Base-by-base conservation (phyloP, 805 yeast species). In the Suhomyces pyralidae region DNA sequence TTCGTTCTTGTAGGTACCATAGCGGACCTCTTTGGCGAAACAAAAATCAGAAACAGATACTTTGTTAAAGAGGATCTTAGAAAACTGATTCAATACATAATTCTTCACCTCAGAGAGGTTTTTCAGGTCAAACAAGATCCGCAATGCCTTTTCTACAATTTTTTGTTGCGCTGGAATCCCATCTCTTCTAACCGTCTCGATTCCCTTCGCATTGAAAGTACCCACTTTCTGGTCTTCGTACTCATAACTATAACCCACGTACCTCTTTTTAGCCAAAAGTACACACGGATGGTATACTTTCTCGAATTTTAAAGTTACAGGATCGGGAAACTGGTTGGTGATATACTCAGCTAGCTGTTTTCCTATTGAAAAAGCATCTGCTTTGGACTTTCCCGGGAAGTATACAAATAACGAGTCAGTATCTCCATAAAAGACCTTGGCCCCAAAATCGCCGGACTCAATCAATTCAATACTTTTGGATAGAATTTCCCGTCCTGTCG, bases 401-500 rank as follows among this genome's bases (percentile, higher is more conserved):
- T 89, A 87, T 2, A 94, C 92, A 76, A 94, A 94, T 51, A 94
- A 68, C 40, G 97, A 89, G 68, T 94, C 99, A 0, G 99, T 94
- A 65, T 94, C 99, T 4, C 99, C 98, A 65, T 94, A 94, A 0
- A 93, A 97, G 0, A 94, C 97, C 61, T 88, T 84, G 0, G 97
- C 97, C 2, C 91, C 91, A 89, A 91, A 89, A 22, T 74, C 63
- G 2, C 71, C 65, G 14, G 79, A 71, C 54, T 91, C 96, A 49
- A 94, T 92, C 47, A 79, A 62, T 1, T 79, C 78, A 25, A 90
- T 84, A 0, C 97, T 86, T 49, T 78, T 77, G 50, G 84, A 84
- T 48, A 94, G 70, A 0, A 90, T 86, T 67, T 93, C 97, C 50
- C 98, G 74, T 0, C 94, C 99, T 0, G 94, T 84, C 20, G 91